Base-by-base conservation (phyloP, 495 filamentous ascomycete species). In the Oleoguttula mirabilis region DNA sequence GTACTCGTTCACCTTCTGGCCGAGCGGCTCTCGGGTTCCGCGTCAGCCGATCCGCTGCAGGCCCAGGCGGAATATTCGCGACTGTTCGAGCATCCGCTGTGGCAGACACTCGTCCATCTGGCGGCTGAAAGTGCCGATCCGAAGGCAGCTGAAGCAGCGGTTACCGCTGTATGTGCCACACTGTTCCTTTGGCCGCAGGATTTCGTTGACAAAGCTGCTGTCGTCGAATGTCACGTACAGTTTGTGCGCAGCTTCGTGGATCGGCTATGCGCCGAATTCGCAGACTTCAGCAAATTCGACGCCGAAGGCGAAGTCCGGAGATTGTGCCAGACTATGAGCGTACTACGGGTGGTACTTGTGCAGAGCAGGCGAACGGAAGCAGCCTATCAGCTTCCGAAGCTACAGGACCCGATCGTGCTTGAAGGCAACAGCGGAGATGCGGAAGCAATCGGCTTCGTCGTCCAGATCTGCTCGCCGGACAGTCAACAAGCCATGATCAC, bases 21-120 rank as follows among this genome's bases (percentile, higher is more conserved):
- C n/a, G n/a, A n/a, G n/a, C n/a, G n/a, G n/a, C n/a, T n/a, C n/a
- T n/a, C n/a, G n/a, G n/a, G n/a, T n/a, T n/a, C n/a, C n/a, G n/a
- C n/a, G n/a, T n/a, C n/a, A n/a, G n/a, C n/a, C n/a, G n/a, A n/a
- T n/a, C n/a, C n/a, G n/a, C n/a, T n/a, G n/a, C n/a, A n/a, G n/a
- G n/a, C n/a, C n/a, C n/a, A n/a, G n/a, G n/a, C n/a, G n/a, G n/a
- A n/a, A n/a, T n/a, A n/a, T n/a, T 16, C 28, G 2, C 16, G 33
- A 12, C 34, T 41, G 16, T 36, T 51, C 5, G 17, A 41, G 1
- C 22, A 25, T 20, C 43, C 49, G 15, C 27, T 43, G 4, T 52
- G 49, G 49, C 27, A 52, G 25, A 28, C 37, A 3, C 32, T 52
- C 5, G 43, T 47, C 2, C 49, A 39, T 5, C 14, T 47, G 19